Evolutionary conservation across 208 protist species (phyloP).

Genomic region (Phytomonas sp.): DNA sequence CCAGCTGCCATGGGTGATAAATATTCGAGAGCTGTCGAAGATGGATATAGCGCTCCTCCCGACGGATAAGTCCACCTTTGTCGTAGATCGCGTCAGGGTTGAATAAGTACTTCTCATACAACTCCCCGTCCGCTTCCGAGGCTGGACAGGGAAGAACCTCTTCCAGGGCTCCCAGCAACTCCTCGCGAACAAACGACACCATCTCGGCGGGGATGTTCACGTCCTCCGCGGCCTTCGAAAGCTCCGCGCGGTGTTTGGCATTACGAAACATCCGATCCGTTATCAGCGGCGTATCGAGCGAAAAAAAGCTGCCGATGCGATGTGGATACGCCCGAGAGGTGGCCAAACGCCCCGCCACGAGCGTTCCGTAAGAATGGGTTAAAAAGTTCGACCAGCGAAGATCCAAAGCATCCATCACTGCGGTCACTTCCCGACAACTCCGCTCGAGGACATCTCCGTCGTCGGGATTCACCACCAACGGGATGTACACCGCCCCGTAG

Average conservation of each 20-base stretch:
- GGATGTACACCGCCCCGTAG: slow-evolving; percentile 71
- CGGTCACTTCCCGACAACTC: slow-evolving; percentile 52
- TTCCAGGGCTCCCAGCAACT: slow-evolving; percentile 39
- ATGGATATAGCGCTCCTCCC: slow-evolving; percentile 54
- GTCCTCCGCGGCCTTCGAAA: slow-evolving; percentile 55
- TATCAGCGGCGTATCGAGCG: slow-evolving; percentile 71
- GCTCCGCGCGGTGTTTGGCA: slow-evolving; percentile 39
- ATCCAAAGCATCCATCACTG: slow-evolving; percentile 71
- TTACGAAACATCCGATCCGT: slow-evolving; percentile 52
- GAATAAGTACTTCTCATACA: slow-evolving; percentile 63
- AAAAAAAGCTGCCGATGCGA: slow-evolving; percentile 56
- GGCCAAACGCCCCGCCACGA: slow-evolving; percentile 72
- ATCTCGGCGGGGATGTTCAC: slow-evolving; percentile 64
- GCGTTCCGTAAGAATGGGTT: slow-evolving; percentile 60
- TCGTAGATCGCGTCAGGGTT: slow-evolving; percentile 20
- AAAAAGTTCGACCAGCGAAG: slow-evolving; percentile 76
- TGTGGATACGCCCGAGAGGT: slow-evolving; percentile 44
- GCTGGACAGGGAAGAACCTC: slow-evolving; percentile 29
- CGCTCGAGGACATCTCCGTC: slow-evolving; percentile 30
- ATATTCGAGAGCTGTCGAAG: slow-evolving; percentile 44
- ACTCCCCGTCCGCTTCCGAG: slow-evolving; percentile 20
- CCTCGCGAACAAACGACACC: slow-evolving; percentile 53
- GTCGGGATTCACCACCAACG: slow-evolving; percentile 29
- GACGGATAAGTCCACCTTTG: slow-evolving; percentile 34
- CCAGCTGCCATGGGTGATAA: slow-evolving; percentile 69